Base-by-base conservation (phyloP, 176 grass and related monocot genomes). In the Aegilops longissima region DNA sequence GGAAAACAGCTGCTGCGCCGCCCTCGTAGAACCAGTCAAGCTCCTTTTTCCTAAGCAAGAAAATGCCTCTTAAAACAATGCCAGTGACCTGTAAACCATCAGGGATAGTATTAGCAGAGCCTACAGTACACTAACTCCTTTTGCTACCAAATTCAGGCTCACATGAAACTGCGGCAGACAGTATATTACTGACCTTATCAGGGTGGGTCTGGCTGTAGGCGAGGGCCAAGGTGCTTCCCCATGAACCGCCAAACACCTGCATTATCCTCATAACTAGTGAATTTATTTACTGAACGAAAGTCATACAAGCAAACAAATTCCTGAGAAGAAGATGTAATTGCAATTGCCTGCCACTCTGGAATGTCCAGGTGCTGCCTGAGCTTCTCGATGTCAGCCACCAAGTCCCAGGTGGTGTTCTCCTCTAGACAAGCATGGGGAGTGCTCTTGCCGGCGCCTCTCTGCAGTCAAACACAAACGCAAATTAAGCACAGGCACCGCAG, bases 11-110 rank as follows among this genome's bases (percentile, higher is more conserved):
- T 62, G 97, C 92, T 42, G 97, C 97, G 40, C 94, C 97, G 0
- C 94, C 97, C 87, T 97, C 89, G 67, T 97, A 99, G 83, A 93
- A 99, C 97, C 97, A 99, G 83, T 99, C 89, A 33, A 99, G 85
- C 34, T 99, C 97, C 4, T 97, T 99, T 51, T 99, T 97, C 90
- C 90, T 91, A 67, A 94, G 67, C 89, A 99, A 25, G 83, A 93
- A 97, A 85, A 99, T 97, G 67, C 97, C 97, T 88, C 97, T 93
- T 38, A 99, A 87, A 83, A 99, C 86, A 73, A 99, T 81, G 80
- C 94, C 94, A 70, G 94, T 94, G 65, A 99, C 97, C 97, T 99
- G 89, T 49, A 61, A 52, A 75, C 4, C 39, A 92, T 39, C 24
- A 73, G 74, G 33, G 9, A 82, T 2, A 77, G 17, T 77, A 21